These are phyloP conservation scores for Albatrellus ellisii DNA, from an alignment of 768 basidiomycete genomes.

Conservation along the genomic window DNA sequence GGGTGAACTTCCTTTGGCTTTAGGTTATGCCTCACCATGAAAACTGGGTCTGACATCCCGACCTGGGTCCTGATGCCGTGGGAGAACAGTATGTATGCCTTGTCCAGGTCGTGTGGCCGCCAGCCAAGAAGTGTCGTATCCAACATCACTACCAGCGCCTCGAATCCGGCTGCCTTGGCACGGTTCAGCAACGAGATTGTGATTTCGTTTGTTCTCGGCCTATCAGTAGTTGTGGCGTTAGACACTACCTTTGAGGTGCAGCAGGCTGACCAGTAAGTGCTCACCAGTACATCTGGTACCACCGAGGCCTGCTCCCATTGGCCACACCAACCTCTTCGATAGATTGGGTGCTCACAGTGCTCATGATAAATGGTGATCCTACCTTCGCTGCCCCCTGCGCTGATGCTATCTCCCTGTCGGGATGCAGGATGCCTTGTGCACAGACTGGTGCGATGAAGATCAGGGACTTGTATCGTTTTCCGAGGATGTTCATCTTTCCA, in stretches of 20 bases:
- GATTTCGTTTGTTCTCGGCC: conserved; percentile 50
- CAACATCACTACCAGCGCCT: conserved; percentile 63
- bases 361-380: conserved; percentile 59
- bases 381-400: conserved; percentile 52
- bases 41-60: conserved; percentile 34
- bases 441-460: conserved; percentile 56
- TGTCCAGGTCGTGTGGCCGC: conserved; percentile 4
- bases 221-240: conserved; percentile 16
- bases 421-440: conserved; percentile 61
- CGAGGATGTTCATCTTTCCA: conserved; percentile 70
- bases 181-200: conserved; percentile 53
- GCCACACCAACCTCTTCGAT: conserved; percentile 71
- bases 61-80: conserved; percentile 30
- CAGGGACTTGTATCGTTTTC: conserved; percentile 46
- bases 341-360: conserved; percentile 56
- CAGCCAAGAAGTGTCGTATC: conserved; percentile 35
- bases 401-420: conserved; percentile 58
- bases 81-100: conserved; percentile 63
- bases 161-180: conserved; percentile 53
- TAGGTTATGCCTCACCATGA: conserved; percentile 31
- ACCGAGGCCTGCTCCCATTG: conserved; percentile 53
- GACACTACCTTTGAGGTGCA: not conserved
- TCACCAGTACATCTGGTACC: conserved; percentile 79
- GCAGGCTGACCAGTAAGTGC: conserved; percentile 8
- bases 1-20: conserved; percentile 28